Percentiles rank a stretch among this genome's conserved stretches.
phyloP scores from a whole-genome alignment of 192 early-diverging fungal species.

The Backusella tarrabulga region DNA sequence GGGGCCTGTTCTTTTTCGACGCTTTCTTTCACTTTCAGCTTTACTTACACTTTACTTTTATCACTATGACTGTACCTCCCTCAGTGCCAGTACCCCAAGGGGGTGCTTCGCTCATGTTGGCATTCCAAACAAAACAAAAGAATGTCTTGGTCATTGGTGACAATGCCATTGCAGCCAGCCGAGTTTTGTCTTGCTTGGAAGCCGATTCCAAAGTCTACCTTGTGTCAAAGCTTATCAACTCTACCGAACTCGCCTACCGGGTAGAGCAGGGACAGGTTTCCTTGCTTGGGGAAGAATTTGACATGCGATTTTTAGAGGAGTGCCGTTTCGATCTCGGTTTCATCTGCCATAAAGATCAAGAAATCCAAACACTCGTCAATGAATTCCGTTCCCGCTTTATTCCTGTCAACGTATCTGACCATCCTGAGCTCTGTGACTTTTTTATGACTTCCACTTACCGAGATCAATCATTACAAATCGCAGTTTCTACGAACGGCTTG shows the following conservation, averaged over 20 bases:
- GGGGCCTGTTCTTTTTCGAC: background rate
- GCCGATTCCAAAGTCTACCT: conserved; percentile 67
- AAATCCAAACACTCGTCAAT: conserved; percentile 36
- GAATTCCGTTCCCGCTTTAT: conserved; percentile 45
- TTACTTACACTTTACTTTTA: background rate
- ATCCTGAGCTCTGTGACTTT: conserved; percentile 77
- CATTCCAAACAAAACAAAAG: conserved; percentile 49
- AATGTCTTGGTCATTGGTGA: conserved; percentile 69
- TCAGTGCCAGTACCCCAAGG: conserved; percentile 26
- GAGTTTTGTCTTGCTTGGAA: conserved; percentile 68
- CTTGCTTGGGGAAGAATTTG: conserved; percentile 46
- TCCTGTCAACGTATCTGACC: conserved; percentile 78
- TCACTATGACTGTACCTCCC: conserved; percentile 2
- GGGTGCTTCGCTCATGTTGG: conserved; percentile 59
- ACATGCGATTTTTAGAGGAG: background rate
- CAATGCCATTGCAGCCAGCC: conserved; percentile 60
- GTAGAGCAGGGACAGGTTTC: conserved; percentile 41
- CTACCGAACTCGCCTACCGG: conserved; percentile 42
- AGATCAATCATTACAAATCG: conserved; percentile 71
- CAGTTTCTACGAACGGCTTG: conserved; percentile 75
- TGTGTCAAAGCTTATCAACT: conserved; percentile 32
- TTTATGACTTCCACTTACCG: conserved; percentile 73
- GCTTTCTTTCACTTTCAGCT: background rate
- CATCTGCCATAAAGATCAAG: conserved; percentile 40
- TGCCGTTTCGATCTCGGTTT: conserved; percentile 33